Evolutionary conservation across 208 protist species (phyloP).

Genomic region (Acanthamoeba castellanii): DNA sequence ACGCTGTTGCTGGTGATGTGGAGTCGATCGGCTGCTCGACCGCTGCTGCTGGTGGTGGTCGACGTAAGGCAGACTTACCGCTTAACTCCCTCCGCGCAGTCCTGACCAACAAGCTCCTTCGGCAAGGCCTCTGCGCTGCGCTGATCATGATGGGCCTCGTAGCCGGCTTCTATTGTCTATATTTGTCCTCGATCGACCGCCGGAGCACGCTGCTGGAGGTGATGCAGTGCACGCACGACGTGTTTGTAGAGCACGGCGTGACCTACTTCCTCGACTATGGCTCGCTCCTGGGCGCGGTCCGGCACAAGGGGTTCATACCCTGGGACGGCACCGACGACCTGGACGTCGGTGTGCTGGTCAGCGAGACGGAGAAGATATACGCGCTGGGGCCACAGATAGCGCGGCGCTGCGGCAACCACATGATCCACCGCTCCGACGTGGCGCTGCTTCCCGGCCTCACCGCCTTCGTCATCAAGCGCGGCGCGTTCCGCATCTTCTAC

Average conservation of each 20-base stretch:
- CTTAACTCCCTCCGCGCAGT: too few species aligned
- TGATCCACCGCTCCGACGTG: slow-evolving; percentile 42
- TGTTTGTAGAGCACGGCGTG: background rate
- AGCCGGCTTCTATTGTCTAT: too few species aligned
- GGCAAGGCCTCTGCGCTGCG: too few species aligned
- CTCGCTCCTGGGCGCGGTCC: background rate
- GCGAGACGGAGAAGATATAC: background rate
- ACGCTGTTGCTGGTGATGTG: too few species aligned
- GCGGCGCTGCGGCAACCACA: background rate
- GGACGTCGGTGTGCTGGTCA: slow-evolving; percentile 28
- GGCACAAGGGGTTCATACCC: slow-evolving; percentile 48
- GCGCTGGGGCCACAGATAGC: background rate
- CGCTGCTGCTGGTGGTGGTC: too few species aligned
- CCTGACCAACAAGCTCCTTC: too few species aligned
- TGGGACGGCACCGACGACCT: slow-evolving; percentile 37
- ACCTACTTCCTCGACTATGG: slow-evolving; percentile 66
- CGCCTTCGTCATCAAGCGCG: slow-evolving; percentile 17
- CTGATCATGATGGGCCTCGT: too few species aligned
- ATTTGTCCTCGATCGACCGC: background rate
- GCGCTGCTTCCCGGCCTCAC: background rate
- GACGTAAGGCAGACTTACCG: too few species aligned
- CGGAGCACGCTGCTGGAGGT: background rate
- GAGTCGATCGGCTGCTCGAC: too few species aligned
- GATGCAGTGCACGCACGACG: slow-evolving; percentile 44
- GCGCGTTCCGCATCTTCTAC: slow-evolving; percentile 20